phyloP scores from a whole-genome alignment of 345 rosid genomes.

The Mallotus nudiflorus region DNA sequence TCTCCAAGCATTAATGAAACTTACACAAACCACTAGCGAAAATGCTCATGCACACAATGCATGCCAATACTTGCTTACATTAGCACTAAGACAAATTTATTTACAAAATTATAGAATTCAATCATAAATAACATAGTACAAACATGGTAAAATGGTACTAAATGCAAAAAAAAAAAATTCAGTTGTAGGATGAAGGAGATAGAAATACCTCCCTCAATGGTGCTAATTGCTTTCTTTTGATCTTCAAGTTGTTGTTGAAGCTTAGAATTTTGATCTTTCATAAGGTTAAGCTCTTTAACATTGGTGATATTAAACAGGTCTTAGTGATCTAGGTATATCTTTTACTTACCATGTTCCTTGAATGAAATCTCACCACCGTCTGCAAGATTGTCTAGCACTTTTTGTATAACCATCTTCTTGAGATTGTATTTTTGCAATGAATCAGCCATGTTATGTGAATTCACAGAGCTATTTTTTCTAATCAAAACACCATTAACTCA shows the following conservation, averaged over 20 bases:
- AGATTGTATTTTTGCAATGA: conserved; percentile 86
- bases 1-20: neutral
- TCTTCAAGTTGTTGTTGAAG: conserved; percentile 64
- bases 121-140: no score
- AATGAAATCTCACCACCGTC: conserved; percentile 72
- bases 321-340: conserved; percentile 82
- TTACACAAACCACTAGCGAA: neutral
- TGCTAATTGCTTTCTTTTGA: conserved; percentile 54
- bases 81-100: neutral
- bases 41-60: neutral
- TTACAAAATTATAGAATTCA: neutral
- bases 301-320: conserved; percentile 89
- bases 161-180: no score
- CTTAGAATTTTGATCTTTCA: conserved; percentile 74
- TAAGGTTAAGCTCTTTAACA: conserved; percentile 68
- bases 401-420: conserved; percentile 82
- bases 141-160: no score
- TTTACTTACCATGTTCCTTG: conserved; percentile 97
- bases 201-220: conserved; percentile 68
- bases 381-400: conserved; percentile 77
- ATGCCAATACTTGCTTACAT: neutral
- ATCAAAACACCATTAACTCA: no score
- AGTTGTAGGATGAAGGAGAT: no score
- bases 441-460: conserved; percentile 89
- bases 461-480: conserved; percentile 90